Conservation (phyloP, 2,329 filamentous ascomycete species). For the Cercospora janseana region DNA sequence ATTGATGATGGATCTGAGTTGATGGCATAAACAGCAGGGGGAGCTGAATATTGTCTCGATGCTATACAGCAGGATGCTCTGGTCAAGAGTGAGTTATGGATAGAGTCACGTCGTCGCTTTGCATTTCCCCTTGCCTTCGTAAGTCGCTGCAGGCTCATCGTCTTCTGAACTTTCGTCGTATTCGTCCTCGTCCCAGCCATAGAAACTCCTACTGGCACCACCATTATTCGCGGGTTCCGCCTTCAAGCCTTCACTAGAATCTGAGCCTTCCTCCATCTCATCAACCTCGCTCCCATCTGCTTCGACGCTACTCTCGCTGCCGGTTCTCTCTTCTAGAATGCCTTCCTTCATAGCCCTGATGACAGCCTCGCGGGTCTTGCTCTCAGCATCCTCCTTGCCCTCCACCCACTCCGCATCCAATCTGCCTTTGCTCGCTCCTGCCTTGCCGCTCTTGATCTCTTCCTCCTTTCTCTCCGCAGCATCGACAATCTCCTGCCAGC, state of each 20-base stretch:
- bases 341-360: conserved; percentile 66
- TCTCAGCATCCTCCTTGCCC: conserved; percentile 83
- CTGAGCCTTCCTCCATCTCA: conserved; percentile 33
- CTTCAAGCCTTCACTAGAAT: conserved; percentile 31
- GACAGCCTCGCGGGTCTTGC: conserved; percentile 77
- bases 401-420: conserved; percentile 93
- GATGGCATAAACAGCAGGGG: background rate
- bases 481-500: conserved; percentile 87
- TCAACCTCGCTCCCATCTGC: conserved; percentile 39
- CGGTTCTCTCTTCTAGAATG: conserved; percentile 47
- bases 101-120: conserved; percentile 24
- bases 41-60: conserved; percentile 3
- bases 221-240: conserved; percentile 41
- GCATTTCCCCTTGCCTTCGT: conserved; percentile 48
- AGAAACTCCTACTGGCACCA: conserved; percentile 56
- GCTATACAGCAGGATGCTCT: conserved; percentile 2
- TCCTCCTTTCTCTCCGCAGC: conserved; percentile 78
- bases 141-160: conserved; percentile 35
- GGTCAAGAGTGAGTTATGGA: background rate
- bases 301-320: conserved; percentile 41
- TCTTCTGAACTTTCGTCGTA: conserved; percentile 45
- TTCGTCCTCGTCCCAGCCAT: conserved; percentile 74
- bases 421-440: conserved; percentile 55
- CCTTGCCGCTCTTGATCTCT: conserved; percentile 72
- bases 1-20: background rate